A percentile compares a stretch with the other conserved stretches of the same genome.
Conservation (phyloP, 1,139 yeast species). For the Lodderomyces margitis region DNA sequence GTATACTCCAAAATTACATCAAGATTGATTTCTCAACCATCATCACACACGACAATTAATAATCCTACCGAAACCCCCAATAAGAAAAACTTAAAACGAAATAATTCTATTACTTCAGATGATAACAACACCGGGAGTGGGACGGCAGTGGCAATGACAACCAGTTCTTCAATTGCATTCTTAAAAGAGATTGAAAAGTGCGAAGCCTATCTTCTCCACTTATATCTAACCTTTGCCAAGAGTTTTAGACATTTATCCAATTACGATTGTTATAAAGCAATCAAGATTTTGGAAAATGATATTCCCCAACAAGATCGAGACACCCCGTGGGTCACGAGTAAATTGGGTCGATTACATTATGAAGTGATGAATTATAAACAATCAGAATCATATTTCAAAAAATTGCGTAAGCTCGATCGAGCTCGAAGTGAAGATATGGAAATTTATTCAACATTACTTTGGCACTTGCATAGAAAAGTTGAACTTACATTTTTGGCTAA, state of each 20-base stretch:
- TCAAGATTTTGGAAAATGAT: slow-evolving; percentile 55
- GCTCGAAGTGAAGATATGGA: slow-evolving; percentile 91
- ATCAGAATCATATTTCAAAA: slow-evolving; percentile 62
- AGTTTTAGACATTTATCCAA: slow-evolving; percentile 62
- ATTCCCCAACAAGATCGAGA: slow-evolving; percentile 63
- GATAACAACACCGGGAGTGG: slow-evolving; percentile 3
- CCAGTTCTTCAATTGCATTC: slow-evolving; percentile 14
- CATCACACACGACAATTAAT: slow-evolving; percentile 2
- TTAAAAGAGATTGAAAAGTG: slow-evolving; percentile 38
- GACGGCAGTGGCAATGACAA: slow-evolving; percentile 8
- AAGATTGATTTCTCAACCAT: slow-evolving; percentile 50
- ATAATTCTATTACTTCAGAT: slow-evolving; percentile 23
- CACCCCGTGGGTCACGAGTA: slow-evolving; percentile 85
- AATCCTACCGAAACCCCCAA: slow-evolving; percentile 12
- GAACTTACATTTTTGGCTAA: slow-evolving; percentile 79
- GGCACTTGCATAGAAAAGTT: slow-evolving; percentile 90
- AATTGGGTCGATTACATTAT: slow-evolving; percentile 77
- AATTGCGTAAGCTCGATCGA: slow-evolving; percentile 66
- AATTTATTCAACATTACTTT: slow-evolving; percentile 79
- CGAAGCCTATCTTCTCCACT: slow-evolving; percentile 44
- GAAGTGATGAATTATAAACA: slow-evolving; percentile 86
- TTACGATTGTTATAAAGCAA: slow-evolving; percentile 81
- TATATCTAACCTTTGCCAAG: slow-evolving; percentile 63
- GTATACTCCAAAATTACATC: slow-evolving; percentile 52
- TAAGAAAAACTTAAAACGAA: slow-evolving; percentile 25